phyloP scores from a whole-genome alignment of 164 flowering plant genomes.

The Sextonia rubra region DNA sequence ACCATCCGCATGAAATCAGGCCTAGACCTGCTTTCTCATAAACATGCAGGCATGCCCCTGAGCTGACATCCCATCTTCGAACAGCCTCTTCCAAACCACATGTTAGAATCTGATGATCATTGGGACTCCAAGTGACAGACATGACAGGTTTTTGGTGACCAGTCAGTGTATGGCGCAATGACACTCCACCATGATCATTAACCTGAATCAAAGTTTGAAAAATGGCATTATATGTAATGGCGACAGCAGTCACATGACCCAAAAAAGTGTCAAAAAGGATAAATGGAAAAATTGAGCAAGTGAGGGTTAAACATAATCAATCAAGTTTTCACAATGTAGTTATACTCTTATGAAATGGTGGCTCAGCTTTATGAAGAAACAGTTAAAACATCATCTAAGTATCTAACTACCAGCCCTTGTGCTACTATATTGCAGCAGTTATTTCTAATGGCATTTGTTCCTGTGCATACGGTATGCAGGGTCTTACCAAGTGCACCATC shows the following conservation, averaged over 20 bases:
- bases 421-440: too few species aligned
- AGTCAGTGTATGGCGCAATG: constrained; percentile 30
- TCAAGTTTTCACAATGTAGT: background rate
- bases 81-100: constrained; percentile 76
- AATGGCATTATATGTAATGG: background rate
- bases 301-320: background rate
- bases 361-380: too few species aligned
- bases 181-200: constrained; percentile 30
- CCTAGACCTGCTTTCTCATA: constrained; percentile 65
- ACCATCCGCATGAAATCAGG: constrained; percentile 77
- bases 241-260: background rate
- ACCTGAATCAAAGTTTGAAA: constrained; percentile 24
- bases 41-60: constrained; percentile 67
- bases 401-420: too few species aligned
- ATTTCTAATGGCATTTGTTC: too few species aligned
- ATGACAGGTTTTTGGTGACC: constrained; percentile 76
- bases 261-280: background rate
- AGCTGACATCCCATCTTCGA: constrained; percentile 67
- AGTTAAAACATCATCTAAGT: too few species aligned
- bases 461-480: too few species aligned
- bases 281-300: background rate
- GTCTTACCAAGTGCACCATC: too few species aligned
- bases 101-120: constrained; percentile 67
- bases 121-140: constrained; percentile 74
- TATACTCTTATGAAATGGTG: too few species aligned